Conservation (phyloP, 176 grass and related monocot genomes). For the Lolium rigidum region DNA sequence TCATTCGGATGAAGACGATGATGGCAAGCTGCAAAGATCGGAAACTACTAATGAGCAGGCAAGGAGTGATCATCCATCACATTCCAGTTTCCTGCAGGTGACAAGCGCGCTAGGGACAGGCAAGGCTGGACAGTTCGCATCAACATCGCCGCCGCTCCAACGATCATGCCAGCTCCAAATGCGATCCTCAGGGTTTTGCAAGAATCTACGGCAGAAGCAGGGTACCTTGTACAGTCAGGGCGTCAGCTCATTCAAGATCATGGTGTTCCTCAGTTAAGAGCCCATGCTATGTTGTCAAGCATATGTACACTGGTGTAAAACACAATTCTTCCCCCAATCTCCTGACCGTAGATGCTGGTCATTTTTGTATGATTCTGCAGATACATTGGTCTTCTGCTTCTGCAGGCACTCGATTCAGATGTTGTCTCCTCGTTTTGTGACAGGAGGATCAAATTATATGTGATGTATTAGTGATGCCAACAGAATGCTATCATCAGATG, state of each 20-base stretch:
- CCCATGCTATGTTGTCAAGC: slow-evolving; percentile 2
- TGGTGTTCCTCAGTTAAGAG: slow-evolving; percentile 56
- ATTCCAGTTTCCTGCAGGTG: slow-evolving; percentile 53
- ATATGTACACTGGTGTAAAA: slow-evolving; percentile 21
- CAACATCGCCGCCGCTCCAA: not conserved
- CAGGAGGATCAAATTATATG: not conserved
- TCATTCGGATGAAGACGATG: slow-evolving; percentile 12
- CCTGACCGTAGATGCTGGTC: slow-evolving; percentile 24
- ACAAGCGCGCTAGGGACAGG: slow-evolving; percentile 41
- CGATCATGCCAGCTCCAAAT: slow-evolving; percentile 42
- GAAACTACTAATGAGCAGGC: slow-evolving; percentile 31
- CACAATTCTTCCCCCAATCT: slow-evolving; percentile 15
- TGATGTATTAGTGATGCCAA: not conserved
- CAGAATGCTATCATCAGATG: not conserved
- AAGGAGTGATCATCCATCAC: slow-evolving; percentile 32
- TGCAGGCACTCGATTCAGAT: slow-evolving; percentile 19
- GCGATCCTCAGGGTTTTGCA: slow-evolving; percentile 50
- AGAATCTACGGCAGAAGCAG: slow-evolving; percentile 51
- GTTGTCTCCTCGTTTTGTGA: not conserved
- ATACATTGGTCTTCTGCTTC: slow-evolving; percentile 27
- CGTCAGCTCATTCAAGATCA: slow-evolving; percentile 50
- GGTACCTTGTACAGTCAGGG: slow-evolving; percentile 40
- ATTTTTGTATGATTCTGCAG: slow-evolving; percentile 40
- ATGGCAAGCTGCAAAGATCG: slow-evolving; percentile 36
- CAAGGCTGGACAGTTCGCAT: not conserved